Evolutionary conservation across 495 filamentous ascomycete species (phyloP), one percentile per base, ranked within the genome.

Genomic region (Aspergillus baeticus): DNA sequence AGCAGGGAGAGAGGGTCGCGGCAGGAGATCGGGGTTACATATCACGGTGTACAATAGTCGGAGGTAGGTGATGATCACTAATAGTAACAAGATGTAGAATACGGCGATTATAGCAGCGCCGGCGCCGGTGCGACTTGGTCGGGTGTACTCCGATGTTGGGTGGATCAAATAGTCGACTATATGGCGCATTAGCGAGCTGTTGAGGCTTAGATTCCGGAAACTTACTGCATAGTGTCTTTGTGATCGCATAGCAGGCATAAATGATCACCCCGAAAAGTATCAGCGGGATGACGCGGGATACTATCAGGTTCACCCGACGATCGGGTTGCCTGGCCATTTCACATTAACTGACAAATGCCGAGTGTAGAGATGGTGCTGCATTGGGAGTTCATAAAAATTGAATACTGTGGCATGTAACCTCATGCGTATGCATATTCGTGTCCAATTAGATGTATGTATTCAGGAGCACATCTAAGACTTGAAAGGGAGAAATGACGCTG

Each of bases 21-120:
- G 83, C 1, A 89, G 76, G 51, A 89, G 86, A 6, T 89, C 91
- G 0, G 92, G 86, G 58, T 89, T 81, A 64, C 72, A 63, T 21
- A 78, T 73, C 18, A 93, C 84, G 50, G 80, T 82, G 52, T 82
- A 75, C 48, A 88, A 61, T 14, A 92, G 77, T 50, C 89, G 84
- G 17, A 86, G 52, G 63, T 94, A 96, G 7, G 87, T 84, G 29
- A 71, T 51, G n/a, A 85, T 54, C 64, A 91, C 81, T 31, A 84
- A 72, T 2, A 88, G 56, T 26, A 96, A 73, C 21, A 92, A 78
- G 43, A 87, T 13, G 57, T 85, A 88, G 70, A 90, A 92, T 38
- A 91, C 55, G 14, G 82, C 79, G 44, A 96, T 69, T 53, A 95
- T 83, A 5, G 80, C 82, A 35, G 86, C 82, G 43, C 87, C 90